Conservation (phyloP, 2,329 filamentous ascomycete species). For the Aspergillus pseudoviridinutans region DNA sequence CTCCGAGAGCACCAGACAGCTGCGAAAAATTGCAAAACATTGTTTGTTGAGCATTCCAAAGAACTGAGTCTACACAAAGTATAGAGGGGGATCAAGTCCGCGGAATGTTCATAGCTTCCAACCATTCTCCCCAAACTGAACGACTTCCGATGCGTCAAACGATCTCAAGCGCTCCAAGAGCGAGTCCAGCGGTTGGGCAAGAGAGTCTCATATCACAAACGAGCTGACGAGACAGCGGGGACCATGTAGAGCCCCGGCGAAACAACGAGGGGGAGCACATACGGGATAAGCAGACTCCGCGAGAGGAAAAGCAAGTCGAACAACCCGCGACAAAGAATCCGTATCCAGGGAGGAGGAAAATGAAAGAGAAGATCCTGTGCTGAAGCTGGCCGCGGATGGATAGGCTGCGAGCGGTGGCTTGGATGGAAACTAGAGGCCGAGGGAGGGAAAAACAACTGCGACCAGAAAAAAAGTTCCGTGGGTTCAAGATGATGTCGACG, state of each 20-base stretch:
- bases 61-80: background rate
- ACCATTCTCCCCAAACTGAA: background rate
- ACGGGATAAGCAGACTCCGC: background rate
- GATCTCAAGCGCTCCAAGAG: background rate
- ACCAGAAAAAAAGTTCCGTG: background rate
- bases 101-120: background rate
- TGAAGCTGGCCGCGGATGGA: conserved; percentile 1
- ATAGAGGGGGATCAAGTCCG: background rate
- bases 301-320: background rate
- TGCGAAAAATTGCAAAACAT: background rate
- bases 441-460: conserved; percentile 1
- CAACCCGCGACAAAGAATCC: background rate
- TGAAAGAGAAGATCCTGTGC: background rate
- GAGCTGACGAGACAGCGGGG: background rate
- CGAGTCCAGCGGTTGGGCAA: background rate
- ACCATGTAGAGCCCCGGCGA: background rate
- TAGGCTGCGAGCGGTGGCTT: conserved; percentile 2
- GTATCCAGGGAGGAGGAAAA: background rate
- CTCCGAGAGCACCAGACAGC: background rate
- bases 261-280: background rate
- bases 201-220: background rate
- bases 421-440: conserved; percentile 1
- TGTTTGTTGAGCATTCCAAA: too few species aligned
- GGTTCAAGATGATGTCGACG: background rate
- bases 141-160: background rate